Evolutionary conservation across 805 yeast species (phyloP), one percentile per base, ranked within the genome.

Genomic region (Spathaspora hagerdaliae): DNA sequence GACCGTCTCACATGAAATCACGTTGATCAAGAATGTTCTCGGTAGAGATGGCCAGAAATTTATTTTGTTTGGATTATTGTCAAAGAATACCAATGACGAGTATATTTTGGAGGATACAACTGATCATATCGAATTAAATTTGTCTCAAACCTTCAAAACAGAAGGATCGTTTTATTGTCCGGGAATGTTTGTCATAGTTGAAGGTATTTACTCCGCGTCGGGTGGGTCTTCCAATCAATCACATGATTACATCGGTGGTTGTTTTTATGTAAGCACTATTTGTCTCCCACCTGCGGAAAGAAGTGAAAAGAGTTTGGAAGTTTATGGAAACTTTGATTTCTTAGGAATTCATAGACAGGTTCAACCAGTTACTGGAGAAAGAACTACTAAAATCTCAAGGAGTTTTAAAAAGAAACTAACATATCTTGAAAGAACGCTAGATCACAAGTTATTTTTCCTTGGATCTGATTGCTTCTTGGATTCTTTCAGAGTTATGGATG

Each of bases 221-320:
- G 81, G 83, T 2, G 81, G 77, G 40, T 55, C 67, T 8, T 55
- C 61, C 38, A 60, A 60, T 43, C 58, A 59, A 29, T 49, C 57
- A 19, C 60, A 61, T 14, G 57, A 60, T 43, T 61, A 59, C 29
- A 60, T 68, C 31, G 67, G 72, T 27, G 77, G 77, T 2, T 63
- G 69, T 37, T 90, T 94, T 58, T 81, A 84, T 52, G 95, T 85
- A 1, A 75, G 85, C 27, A 77, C 85, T 5, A 74, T 94, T 42
- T 85, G 86, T 3, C 96, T 89, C 48, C 98, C 99, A 2, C 90
- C 94, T 0, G 84, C 89, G 3, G 99, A 94, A 60, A 72, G 78
- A 51, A 73, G 97, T 47, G 82, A 75, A 7, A 63, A 58, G 0
- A 74, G 95, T 1, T 57, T 82, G 45, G 91, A 85, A 26, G 83